A percentile compares a stretch with the other conserved stretches of the same genome.
These are phyloP conservation scores for Ochromonas danica DNA, from an alignment of 108 stramenopile species.

Conservation along the genomic window DNA sequence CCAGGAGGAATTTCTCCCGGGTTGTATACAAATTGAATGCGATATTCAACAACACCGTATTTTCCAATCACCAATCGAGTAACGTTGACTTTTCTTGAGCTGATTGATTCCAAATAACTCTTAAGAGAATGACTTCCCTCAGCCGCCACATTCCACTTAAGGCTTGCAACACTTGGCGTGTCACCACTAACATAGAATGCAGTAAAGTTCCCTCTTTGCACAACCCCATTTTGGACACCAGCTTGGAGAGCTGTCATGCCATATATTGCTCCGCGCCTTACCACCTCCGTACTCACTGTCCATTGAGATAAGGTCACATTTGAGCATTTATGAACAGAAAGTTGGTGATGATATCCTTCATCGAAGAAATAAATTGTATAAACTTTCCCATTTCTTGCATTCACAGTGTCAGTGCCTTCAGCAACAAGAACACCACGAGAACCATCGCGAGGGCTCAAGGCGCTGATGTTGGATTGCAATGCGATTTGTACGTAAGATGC, in stretches of 20 bases:
- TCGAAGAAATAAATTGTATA: constrained; percentile 49
- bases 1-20: constrained; percentile 64
- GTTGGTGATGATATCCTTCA: constrained; percentile 12
- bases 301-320: constrained; percentile 49
- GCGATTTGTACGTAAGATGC: background rate
- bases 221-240: constrained; percentile 63
- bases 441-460: background rate
- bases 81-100: constrained; percentile 55
- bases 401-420: constrained; percentile 21
- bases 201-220: constrained; percentile 57
- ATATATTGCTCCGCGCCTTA: constrained; percentile 56
- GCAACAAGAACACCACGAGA: constrained; percentile 20
- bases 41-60: constrained; percentile 70
- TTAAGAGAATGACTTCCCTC: constrained; percentile 30
- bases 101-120: constrained; percentile 3
- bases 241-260: constrained; percentile 45
- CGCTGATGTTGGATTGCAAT: constrained; percentile 23
- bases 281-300: constrained; percentile 45
- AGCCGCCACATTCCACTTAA: constrained; percentile 64
- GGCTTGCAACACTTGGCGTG: constrained; percentile 22
- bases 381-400: constrained; percentile 48
- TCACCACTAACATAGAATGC: constrained; percentile 56
- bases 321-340: constrained; percentile 36
- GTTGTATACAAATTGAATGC: constrained; percentile 66
- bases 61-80: constrained; percentile 65